Evolutionary conservation across 164 flowering plant species (phyloP), one percentile per base, ranked within the genome.

Genomic region (Aristolochia fimbriata): DNA sequence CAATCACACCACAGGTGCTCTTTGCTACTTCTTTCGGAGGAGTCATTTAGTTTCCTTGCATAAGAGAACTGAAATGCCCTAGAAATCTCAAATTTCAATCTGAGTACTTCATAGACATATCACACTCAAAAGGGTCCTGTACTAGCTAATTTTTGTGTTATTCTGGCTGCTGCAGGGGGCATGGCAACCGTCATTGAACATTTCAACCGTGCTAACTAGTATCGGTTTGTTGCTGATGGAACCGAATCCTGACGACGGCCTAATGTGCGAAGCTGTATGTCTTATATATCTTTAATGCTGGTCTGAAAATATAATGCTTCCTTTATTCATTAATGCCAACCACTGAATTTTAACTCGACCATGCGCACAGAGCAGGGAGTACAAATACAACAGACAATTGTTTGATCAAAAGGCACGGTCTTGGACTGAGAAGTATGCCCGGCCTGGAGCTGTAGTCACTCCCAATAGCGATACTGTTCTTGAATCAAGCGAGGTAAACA

Each of bases 171-270:
- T 53, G 61, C 86, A 90, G 97, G 95, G 97, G 57, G 85, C 93
- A 48, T 90, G 97, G 97, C 91, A 85, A 63, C 97, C 97, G 55
- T 91, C 97, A 57, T 61, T 91, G 71, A 91, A 90, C 71, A 84
- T 91, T 64, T 87, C 91, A 47, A 83, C 91, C 6, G 84, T 87
- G 57, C 61, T 91, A 52, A 84, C 83, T 59, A 91, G 93, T 76
- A 86, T 91, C 59, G 85, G 93, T 41, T 74, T 87, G 72, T 65
- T 91, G 63, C 73, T 90, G 55, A 81, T 85, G 71, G 97, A 91
- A 60, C 97, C 93, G 59, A 91, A 91, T 65, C 97, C 97, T 27
- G 97, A 87, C 66, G 97, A 91, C 76, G 97, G 97, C 46, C 72
- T 91, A 23, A 85, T 87, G 96, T 80, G 88, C 59, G 96, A 91